phyloP scores from a whole-genome alignment of 768 basidiomycete species.

The Paxillus rubicundulus region DNA sequence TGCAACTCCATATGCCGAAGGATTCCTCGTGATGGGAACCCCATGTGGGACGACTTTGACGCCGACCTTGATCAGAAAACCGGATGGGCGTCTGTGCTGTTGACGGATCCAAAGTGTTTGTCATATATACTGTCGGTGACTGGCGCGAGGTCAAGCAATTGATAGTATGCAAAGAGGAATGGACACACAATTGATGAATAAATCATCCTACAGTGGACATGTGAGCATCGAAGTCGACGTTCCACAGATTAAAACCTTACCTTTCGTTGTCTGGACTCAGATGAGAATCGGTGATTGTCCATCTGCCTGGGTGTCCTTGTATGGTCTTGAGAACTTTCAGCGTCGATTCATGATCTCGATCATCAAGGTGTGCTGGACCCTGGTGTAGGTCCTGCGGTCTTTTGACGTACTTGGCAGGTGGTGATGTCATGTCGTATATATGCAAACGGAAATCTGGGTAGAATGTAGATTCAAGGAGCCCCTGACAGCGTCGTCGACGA shows the following conservation, averaged over 20 bases:
- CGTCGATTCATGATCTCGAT: constrained; percentile 45
- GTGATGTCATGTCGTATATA: constrained; percentile 75
- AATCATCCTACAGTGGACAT: constrained; percentile 60
- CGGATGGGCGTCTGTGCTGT: constrained; percentile 60
- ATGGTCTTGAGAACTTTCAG: constrained; percentile 61
- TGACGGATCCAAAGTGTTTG: constrained; percentile 63
- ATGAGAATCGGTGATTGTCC: constrained; percentile 96
- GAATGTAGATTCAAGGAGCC: constrained; percentile 1
- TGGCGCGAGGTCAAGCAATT: constrained; percentile 29
- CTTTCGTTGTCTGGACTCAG: constrained; percentile 86
- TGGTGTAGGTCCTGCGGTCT: constrained; percentile 13
- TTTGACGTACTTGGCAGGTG: constrained; percentile 30
- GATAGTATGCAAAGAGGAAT: neutral
- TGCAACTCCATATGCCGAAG: constrained; percentile 88
- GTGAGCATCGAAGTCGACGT: constrained; percentile 39
- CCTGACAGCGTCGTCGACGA: constrained; percentile 1
- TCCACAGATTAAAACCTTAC: constrained; percentile 43
- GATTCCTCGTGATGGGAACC: constrained; percentile 40
- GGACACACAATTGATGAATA: constrained; percentile 81
- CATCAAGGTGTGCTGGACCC: constrained; percentile 19
- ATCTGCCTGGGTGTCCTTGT: constrained; percentile 70
- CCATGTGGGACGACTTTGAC: constrained; percentile 34
- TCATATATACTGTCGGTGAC: constrained; percentile 74
- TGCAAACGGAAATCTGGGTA: constrained; percentile 81
- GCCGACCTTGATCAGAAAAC: constrained; percentile 48